Base-by-base conservation (phyloP, 352 stramenopile genomes). In the Thraustotheca clavata region DNA sequence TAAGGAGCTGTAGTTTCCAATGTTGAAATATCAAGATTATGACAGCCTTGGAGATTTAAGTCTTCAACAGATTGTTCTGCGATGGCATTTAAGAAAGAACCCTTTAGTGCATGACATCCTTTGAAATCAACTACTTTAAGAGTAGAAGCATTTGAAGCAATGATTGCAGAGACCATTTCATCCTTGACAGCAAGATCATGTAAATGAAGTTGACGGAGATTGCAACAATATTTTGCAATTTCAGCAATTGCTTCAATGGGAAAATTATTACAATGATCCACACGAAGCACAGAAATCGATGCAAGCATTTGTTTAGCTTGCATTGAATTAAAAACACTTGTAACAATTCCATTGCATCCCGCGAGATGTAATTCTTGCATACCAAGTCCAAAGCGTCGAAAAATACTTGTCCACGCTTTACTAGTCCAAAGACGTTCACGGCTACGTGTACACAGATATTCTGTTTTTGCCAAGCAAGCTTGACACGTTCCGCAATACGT, bases 11-110 rank as follows among this genome's bases (percentile, higher is more conserved):
- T 70, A 29, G 79, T 68, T 24, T 77, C 73, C 59, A 94, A 75
- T 4, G 81, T 68, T 5, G 62, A 47, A 72, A 90, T 91, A 62
- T 87, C 80, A 29, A 92, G 77, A 60, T 84, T 89, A 66, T 91
- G 79, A 59, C 85, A 94, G 27, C 83, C 83, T 62, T 77, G 83
- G 11, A 94, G 63, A 62, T 73, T 88, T 29, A 94, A 69, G 20
- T 88, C 72, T 27, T 67, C 67, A 20, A 94, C 73, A 9, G 79
- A 48, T 6, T 54, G 36, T 40, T 78, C 54, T 1, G 54, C 60
- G 33, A 94, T 72, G 1, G 27, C 59, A 16, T 77, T 69, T 31
- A 91, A 72, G 36, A 87, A 79, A 26, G 72, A 68, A 16, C 76
- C 75, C 0, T 59, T 77, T 7, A 94, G 39, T 26, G 77, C 89